phyloP scores from a whole-genome alignment of 805 yeast species.

The Isabelozyma gotoi region DNA sequence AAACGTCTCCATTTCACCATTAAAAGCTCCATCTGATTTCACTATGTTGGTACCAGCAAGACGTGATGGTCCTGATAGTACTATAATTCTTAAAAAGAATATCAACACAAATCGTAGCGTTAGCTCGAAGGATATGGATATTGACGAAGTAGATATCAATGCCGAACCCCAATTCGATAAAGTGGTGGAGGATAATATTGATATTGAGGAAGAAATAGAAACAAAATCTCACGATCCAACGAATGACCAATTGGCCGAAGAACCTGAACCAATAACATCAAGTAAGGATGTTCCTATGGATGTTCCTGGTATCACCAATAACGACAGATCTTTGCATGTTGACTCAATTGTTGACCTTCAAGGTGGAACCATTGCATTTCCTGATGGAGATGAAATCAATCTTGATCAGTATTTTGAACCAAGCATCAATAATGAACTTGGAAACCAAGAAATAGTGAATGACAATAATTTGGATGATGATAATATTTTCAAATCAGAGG shows the following conservation, averaged over 20 bases:
- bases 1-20: slow-evolving; percentile 16
- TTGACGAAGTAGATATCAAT: slow-evolving; percentile 4
- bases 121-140: background rate
- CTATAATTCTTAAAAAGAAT: background rate
- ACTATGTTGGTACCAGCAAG: slow-evolving; percentile 27
- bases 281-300: too few relatives aligned
- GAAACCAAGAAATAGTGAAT: background rate
- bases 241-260: background rate
- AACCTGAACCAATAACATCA: background rate
- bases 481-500: slow-evolving; percentile 2
- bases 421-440: background rate
- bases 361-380: background rate
- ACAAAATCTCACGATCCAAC: too few relatives aligned
- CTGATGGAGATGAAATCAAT: background rate
- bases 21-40: slow-evolving; percentile 29
- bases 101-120: background rate
- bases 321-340: too few relatives aligned
- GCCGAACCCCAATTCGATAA: slow-evolving; percentile 46
- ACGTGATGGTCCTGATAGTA: slow-evolving; percentile 2
- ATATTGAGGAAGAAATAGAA: slow-evolving; percentile 39
- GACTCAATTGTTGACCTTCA: too few relatives aligned
- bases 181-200: slow-evolving; percentile 58
- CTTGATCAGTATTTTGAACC: background rate
- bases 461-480: slow-evolving; percentile 4
- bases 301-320: too few relatives aligned